Evolutionary conservation across 2,329 filamentous ascomycete species (phyloP).

Genomic region (Aspergillus sp.): DNA sequence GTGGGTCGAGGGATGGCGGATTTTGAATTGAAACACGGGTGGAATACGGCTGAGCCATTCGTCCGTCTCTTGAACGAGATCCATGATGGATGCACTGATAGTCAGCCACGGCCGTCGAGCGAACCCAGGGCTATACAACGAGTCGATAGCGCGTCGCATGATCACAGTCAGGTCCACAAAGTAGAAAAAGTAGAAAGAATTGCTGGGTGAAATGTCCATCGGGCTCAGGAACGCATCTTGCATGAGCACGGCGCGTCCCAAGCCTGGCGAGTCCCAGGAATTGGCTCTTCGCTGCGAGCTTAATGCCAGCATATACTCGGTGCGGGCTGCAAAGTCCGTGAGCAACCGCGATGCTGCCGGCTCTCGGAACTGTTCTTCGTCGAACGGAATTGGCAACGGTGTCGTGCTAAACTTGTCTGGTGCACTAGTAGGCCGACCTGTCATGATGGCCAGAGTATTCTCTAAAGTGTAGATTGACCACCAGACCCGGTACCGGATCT

Average conservation of each 20-base stretch:
- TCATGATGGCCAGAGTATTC: constrained; percentile 47
- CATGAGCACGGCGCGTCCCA: constrained; percentile 24
- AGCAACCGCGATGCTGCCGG: constrained; percentile 39
- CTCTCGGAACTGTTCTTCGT: constrained; percentile 43
- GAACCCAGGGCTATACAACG: constrained; percentile 41
- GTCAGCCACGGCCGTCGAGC: constrained; percentile 11
- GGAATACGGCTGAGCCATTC: constrained; percentile 9
- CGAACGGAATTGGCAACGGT: constrained; percentile 45
- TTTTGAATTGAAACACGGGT: constrained; percentile 3
- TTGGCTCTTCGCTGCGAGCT: constrained; percentile 19
- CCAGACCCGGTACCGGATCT: constrained; percentile 50
- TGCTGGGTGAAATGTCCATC: constrained; percentile 39
- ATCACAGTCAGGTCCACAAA: constrained; percentile 42
- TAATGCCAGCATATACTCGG: constrained; percentile 24
- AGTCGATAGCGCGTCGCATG: constrained; percentile 41
- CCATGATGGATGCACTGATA: constrained; percentile 13
- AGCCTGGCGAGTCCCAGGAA: constrained; percentile 14
- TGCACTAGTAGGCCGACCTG: constrained; percentile 46
- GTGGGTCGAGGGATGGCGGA: constrained; percentile 15
- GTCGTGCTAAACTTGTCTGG: constrained; percentile 46
- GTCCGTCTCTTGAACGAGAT: constrained; percentile 8
- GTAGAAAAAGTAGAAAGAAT: constrained; percentile 43
- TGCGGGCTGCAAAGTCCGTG: constrained; percentile 28
- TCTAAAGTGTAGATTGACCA: constrained; percentile 50
- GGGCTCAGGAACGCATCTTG: constrained; percentile 26